Evolutionary conservation across 805 yeast species (phyloP).

Genomic region (Yarrowia osloensis): DNA sequence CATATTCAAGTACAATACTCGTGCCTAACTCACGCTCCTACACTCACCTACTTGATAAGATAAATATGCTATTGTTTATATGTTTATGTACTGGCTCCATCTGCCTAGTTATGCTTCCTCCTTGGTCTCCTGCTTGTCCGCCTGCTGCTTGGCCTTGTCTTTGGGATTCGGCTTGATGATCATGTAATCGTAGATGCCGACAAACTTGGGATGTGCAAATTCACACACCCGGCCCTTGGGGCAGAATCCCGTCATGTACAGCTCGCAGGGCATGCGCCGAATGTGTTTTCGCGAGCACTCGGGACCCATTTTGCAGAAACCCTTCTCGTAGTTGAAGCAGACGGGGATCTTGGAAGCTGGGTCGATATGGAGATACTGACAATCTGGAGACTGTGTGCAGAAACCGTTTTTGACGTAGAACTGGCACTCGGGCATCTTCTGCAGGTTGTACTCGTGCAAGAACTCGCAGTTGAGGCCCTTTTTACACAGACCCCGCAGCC

Average conservation of each 20-base stretch:
- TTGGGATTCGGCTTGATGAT: constrained; percentile 39
- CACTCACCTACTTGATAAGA: no score
- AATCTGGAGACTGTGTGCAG: constrained; percentile 92
- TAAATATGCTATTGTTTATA: constrained; percentile 17
- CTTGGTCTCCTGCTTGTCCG: not conserved
- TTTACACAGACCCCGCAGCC: constrained; percentile 96
- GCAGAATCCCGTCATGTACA: constrained; percentile 87
- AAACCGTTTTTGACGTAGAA: constrained; percentile 67
- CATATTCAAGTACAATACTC: no score
- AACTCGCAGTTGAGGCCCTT: constrained; percentile 96
- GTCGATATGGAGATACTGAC: constrained; percentile 88
- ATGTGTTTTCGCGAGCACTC: constrained; percentile 79
- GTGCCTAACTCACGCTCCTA: no score
- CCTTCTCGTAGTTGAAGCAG: constrained; percentile 78
- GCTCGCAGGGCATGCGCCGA: constrained; percentile 71
- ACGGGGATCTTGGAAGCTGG: constrained; percentile 87
- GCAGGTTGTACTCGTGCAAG: constrained; percentile 87
- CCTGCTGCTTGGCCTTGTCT: not conserved
- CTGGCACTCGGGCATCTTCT: constrained; percentile 96
- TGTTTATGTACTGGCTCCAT: not conserved
- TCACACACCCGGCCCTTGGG: constrained; percentile 81
- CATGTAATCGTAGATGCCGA: constrained; percentile 45
- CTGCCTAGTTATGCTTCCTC: not conserved
- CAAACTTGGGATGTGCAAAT: constrained; percentile 79
- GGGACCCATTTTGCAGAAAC: constrained; percentile 93